Percentiles rank a stretch among this genome's conserved stretches.
Conservation (phyloP, 2,329 filamentous ascomycete species). For the Alternaria postmessia region DNA sequence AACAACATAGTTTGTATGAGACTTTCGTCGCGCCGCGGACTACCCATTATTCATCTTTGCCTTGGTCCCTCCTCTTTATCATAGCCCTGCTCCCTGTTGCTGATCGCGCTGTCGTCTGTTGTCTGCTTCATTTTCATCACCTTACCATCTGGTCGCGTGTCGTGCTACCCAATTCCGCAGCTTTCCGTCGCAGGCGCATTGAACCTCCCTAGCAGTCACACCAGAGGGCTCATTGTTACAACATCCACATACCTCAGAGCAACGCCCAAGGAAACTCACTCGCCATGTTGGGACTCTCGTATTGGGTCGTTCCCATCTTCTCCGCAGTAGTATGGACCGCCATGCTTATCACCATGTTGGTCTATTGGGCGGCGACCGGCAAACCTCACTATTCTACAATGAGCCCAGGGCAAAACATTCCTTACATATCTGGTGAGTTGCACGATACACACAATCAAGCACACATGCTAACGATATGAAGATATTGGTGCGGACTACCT, state of each 20-base stretch:
- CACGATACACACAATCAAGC: no score
- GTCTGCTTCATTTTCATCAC: conserved; percentile 1
- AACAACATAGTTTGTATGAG: conserved; percentile 16
- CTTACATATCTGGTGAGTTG: conserved; percentile 72
- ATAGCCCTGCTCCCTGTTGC: conserved; percentile 2
- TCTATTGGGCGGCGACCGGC: conserved; percentile 72
- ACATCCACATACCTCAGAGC: background rate
- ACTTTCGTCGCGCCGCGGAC: conserved; percentile 8
- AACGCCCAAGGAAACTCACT: background rate
- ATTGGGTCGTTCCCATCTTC: conserved; percentile 73
- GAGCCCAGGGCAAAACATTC: conserved; percentile 65
- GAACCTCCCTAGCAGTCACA: background rate
- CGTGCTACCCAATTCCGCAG: conserved; percentile 5
- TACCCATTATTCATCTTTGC: conserved; percentile 8
- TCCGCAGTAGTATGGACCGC: conserved; percentile 62
- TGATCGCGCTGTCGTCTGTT: conserved; percentile 6
- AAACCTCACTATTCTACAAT: conserved; percentile 69
- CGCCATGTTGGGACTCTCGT: conserved; percentile 54
- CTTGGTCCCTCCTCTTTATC: conserved; percentile 10
- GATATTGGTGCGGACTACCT: conserved; percentile 68
- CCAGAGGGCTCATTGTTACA: background rate
- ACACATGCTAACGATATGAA: conserved; percentile 31
- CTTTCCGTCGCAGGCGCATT: conserved; percentile 11
- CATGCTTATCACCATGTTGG: conserved; percentile 73
- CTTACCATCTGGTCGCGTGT: conserved; percentile 11